Evolutionary conservation across 352 stramenopile genomes (phyloP).

Genomic region (Pythium myriotylum): DNA sequence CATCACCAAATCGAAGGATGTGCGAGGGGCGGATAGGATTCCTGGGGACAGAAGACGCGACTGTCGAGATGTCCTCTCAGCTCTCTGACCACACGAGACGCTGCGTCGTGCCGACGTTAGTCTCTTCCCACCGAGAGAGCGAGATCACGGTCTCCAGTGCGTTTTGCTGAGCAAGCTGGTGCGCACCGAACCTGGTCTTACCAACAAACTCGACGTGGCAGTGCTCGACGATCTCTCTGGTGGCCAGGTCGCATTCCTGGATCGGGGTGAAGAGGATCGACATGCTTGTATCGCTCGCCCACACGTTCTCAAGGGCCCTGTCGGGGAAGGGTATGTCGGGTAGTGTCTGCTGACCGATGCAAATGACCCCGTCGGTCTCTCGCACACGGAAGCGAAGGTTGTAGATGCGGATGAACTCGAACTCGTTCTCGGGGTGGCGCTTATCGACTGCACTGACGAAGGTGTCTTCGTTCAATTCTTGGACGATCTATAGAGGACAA

Average conservation of each 20-base stretch:
- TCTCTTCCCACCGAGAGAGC: conserved; percentile 55
- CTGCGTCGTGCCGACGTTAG: conserved; percentile 44
- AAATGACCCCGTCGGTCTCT: conserved; percentile 44
- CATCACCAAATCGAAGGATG: too few species aligned
- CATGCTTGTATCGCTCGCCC: conserved; percentile 42
- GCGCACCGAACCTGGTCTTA: conserved; percentile 40
- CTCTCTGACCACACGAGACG: conserved; percentile 23
- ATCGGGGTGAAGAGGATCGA: conserved; percentile 47
- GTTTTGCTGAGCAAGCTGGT: conserved; percentile 38
- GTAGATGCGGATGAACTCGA: conserved; percentile 32
- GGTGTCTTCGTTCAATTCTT: conserved; percentile 54
- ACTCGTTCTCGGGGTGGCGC: conserved; percentile 50
- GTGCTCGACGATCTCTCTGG: conserved; percentile 28
- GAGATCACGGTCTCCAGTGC: conserved; percentile 60
- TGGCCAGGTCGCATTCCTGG: conserved; percentile 15
- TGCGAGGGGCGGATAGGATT: neutral
- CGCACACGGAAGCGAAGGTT: conserved; percentile 52
- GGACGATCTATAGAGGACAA: conserved; percentile 35
- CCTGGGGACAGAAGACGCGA: conserved; percentile 13
- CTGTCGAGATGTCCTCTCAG: neutral
- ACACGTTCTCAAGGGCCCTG: conserved; percentile 37
- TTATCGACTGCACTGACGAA: conserved; percentile 50
- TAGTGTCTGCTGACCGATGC: conserved; percentile 39
- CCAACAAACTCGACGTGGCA: conserved; percentile 43
- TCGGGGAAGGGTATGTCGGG: conserved; percentile 30